Evolutionary conservation across 768 basidiomycete genomes (phyloP).

Genomic region (Xerocomellus intermedius): DNA sequence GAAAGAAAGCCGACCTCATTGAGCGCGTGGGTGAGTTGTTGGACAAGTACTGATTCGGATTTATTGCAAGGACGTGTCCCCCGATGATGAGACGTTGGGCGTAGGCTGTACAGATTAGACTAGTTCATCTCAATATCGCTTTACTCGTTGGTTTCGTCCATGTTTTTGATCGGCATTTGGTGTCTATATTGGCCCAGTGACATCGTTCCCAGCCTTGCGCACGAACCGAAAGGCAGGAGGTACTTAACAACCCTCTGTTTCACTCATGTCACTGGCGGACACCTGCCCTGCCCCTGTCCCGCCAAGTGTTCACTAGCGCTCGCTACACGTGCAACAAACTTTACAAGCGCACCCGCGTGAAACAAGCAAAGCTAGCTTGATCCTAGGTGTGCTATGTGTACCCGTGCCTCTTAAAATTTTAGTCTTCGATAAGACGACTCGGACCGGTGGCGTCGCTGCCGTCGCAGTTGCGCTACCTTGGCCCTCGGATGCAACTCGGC

Average conservation of each 20-base stretch:
- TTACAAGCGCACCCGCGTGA: not conserved
- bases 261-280: not conserved
- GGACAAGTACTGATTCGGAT: slow-evolving; percentile 30
- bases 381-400: not conserved
- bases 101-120: not conserved
- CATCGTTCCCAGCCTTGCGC: not conserved
- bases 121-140: not conserved
- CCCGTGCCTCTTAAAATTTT: not conserved
- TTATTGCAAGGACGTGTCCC: not conserved
- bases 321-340: not conserved
- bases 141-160: not conserved
- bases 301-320: not conserved
- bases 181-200: not conserved
- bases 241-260: not conserved
- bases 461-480: not conserved
- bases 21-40: slow-evolving; percentile 68
- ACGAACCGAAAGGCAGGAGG: not conserved
- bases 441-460: not conserved
- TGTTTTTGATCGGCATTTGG: slow-evolving; percentile 5
- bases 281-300: no score
- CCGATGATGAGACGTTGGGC: not conserved
- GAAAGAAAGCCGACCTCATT: slow-evolving; percentile 72
- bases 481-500: not conserved
- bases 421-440: not conserved
- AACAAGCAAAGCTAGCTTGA: not conserved